Evolutionary conservation across 176 grass and related monocot species (phyloP).

Genomic region (Canna indica): DNA sequence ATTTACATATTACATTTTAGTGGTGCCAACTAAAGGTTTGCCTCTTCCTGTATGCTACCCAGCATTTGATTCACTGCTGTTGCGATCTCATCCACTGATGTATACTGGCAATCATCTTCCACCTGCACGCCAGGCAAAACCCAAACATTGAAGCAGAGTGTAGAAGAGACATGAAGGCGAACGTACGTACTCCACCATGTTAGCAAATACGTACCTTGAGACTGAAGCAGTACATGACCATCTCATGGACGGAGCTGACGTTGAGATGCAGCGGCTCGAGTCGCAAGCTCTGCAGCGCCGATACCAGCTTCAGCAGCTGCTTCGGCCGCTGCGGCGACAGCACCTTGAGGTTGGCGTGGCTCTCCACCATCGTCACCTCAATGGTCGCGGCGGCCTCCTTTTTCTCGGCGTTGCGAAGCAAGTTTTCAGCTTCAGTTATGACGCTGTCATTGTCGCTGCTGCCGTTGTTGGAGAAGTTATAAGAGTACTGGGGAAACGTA

Average conservation of each 20-base stretch:
- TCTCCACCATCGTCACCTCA: slow-evolving; percentile 97
- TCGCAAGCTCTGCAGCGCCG: slow-evolving; percentile 50
- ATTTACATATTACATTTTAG: too few relatives aligned
- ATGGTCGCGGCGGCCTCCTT: slow-evolving; percentile 46
- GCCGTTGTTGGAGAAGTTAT: slow-evolving; percentile 3
- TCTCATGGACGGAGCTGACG: slow-evolving; percentile 51
- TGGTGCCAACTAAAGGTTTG: background rate
- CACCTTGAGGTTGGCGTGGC: slow-evolving; percentile 84
- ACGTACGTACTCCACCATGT: background rate
- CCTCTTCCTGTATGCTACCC: background rate
- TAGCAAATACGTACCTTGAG: slow-evolving; percentile 50
- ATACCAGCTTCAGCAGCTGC: slow-evolving; percentile 58
- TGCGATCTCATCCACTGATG: slow-evolving; percentile 7
- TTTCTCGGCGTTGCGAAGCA: too few relatives aligned
- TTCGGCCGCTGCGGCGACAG: slow-evolving; percentile 44
- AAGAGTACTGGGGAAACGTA: slow-evolving; percentile 69
- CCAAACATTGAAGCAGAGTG: too few relatives aligned
- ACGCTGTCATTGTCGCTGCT: background rate
- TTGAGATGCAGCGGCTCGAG: slow-evolving; percentile 82
- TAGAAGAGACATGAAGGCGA: too few relatives aligned
- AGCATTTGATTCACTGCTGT: slow-evolving; percentile 2
- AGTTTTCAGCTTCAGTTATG: background rate
- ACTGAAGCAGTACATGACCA: slow-evolving; percentile 80
- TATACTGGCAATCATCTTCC: background rate
- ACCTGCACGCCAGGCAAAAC: background rate